Base-by-base conservation (phyloP, 805 yeast genomes). In the Lipomyces spencermartinsiae region DNA sequence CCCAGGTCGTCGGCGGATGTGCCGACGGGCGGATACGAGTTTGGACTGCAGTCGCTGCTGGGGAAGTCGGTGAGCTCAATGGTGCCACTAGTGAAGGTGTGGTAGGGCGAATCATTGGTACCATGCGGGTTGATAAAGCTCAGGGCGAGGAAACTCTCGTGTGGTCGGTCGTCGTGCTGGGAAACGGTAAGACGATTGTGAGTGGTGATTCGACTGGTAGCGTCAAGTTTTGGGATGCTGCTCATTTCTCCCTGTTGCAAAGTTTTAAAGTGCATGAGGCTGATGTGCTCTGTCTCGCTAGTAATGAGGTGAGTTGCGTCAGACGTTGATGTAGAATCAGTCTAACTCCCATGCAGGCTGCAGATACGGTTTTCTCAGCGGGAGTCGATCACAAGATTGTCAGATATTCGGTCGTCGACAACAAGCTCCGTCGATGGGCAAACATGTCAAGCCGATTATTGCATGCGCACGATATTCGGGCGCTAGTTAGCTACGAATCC, bases 141-240 rank as follows among this genome's bases (percentile, higher is more conserved):
- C 88, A 89, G 75, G 86, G 86, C 43, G 97, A 91, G 76, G 87
- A 95, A 63, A 93, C 98, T 2, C 82, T 95, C 69, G 95, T 95
- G 7, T 95, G 99, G 99, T 84, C 92, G 46, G 87, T 95, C 0
- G 73, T 84, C 58, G 87, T 88, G 39, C 80, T 93, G 67, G 87
- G 89, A 4, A 77, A 81, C 55, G 84, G 85, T 61, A 83, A 86
- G 64, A 97, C 92, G 77, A 84, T 95, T 67, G 96, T 92, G n/a
- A 87, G 93, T 68, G 99, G 98, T 64, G 99, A 95, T 80, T 93
- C 98, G 5, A 94, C 98, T 0, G 99, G 99, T 1, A 84, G 91
- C 8, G 86, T 95, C 62, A 94, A 94, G 78, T 85, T 95, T 71
- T 95, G 99, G 99, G 97, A 94, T 75, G 82, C 89, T 70, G 84